Percentiles rank a stretch among this genome's conserved stretches.
Evolutionary conservation across 2,329 filamentous ascomycete genomes (phyloP).

Genomic region (Curvularia sp.): DNA sequence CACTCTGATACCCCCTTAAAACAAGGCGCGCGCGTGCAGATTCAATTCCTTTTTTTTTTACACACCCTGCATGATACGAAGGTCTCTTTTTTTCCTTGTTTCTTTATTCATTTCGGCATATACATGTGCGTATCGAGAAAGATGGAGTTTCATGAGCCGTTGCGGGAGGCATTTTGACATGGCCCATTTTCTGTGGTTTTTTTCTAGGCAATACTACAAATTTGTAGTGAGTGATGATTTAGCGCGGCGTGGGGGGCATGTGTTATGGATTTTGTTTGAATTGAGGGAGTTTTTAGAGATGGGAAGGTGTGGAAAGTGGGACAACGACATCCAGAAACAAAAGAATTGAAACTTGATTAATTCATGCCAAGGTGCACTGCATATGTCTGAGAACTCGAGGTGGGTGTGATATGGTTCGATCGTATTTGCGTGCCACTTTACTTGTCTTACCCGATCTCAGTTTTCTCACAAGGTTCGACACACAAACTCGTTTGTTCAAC

Average conservation of each 20-base stretch:
- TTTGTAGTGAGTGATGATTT: conserved; percentile 1
- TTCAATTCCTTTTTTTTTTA: background rate
- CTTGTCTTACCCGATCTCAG: no score
- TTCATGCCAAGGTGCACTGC: background rate
- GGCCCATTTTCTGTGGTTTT: background rate
- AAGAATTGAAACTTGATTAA: background rate
- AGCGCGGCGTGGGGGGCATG: background rate
- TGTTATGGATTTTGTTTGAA: background rate
- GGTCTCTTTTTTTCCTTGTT: background rate
- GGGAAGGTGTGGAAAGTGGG: background rate
- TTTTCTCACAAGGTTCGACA: no score
- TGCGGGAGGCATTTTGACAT: background rate
- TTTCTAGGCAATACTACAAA: background rate
- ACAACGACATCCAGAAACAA: background rate
- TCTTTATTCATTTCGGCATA: background rate
- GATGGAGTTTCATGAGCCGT: background rate
- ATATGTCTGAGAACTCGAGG: background rate
- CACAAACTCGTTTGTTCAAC: no score
- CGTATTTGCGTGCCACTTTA: background rate
- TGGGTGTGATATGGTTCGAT: background rate
- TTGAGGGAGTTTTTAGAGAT: background rate
- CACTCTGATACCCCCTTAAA: background rate
- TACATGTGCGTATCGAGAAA: background rate
- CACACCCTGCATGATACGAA: background rate
- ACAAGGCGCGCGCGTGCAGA: background rate